Conservation (phyloP, 2,329 filamentous ascomycete species). For the Fusarium decemcellulare region DNA sequence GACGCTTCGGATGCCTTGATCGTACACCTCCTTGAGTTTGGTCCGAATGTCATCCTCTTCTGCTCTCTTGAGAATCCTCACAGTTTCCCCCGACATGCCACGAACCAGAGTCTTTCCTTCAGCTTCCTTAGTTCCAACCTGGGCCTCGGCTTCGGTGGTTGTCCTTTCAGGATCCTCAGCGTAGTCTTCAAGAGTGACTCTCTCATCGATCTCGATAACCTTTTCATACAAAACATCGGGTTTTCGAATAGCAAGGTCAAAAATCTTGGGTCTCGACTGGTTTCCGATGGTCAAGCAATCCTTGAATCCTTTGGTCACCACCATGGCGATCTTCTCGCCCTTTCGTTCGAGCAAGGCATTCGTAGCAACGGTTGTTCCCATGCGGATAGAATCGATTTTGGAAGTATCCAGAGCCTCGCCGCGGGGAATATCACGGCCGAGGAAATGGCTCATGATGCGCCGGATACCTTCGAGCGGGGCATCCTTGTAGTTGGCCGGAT, state of each 20-base stretch:
- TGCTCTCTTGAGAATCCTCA: slow-evolving; percentile 75
- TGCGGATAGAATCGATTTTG: slow-evolving; percentile 90
- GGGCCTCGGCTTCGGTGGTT: slow-evolving; percentile 67
- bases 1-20: slow-evolving; percentile 81
- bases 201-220: slow-evolving; percentile 91
- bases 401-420: slow-evolving; percentile 86
- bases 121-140: slow-evolving; percentile 63
- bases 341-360: slow-evolving; percentile 93
- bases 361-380: slow-evolving; percentile 96
- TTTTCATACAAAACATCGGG: slow-evolving; percentile 89
- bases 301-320: slow-evolving; percentile 89
- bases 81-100: slow-evolving; percentile 78
- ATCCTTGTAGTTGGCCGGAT: slow-evolving; percentile 91
- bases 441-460: slow-evolving; percentile 85
- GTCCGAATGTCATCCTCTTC: slow-evolving; percentile 66
- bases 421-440: slow-evolving; percentile 81
- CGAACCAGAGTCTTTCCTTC: slow-evolving; percentile 72
- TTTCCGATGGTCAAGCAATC: slow-evolving; percentile 93
- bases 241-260: slow-evolving; percentile 89
- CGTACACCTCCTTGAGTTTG: slow-evolving; percentile 75
- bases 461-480: slow-evolving; percentile 93
- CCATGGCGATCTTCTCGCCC: slow-evolving; percentile 88
- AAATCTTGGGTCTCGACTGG: slow-evolving; percentile 90
- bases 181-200: slow-evolving; percentile 92
- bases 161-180: slow-evolving; percentile 84